Evolutionary conservation across 2,329 filamentous ascomycete species (phyloP), one percentile per base, ranked within the genome.

Genomic region (Paraconiothyrium sp.): DNA sequence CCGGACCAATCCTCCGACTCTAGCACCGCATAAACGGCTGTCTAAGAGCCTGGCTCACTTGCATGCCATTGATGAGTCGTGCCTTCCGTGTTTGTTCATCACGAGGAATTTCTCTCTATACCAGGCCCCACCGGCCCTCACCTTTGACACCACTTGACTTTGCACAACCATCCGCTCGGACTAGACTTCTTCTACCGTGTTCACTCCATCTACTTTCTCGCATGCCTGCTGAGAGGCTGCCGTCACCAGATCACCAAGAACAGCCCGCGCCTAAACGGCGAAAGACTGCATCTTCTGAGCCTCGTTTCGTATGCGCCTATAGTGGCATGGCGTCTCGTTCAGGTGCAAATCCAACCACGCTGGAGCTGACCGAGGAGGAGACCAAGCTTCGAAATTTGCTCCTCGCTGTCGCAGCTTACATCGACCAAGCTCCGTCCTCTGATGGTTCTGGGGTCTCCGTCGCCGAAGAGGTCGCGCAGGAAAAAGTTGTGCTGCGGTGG

Each of bases 331-430:
- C 68, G 8, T 66, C 70, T 10, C 22, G 66, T 48, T 32, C 56
- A 22, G 51, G 50, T 30, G 41, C 61, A 14, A 64, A 66, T 46
- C 60, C 69, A 20, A 61, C 66, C 1, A 74, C 70, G n/a, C 81
- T 90, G 35, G 75, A 82, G 46, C 87, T 97, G 63, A 93, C 87
- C 13, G 81, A 86, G 5, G 85, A 88, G 58, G 94, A 98, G 79
- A 80, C 84, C 44, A 90, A 89, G 66, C 84, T 97, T 43, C 89
- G 90, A 63, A 79, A 82, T n/a, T 85, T 97, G 13, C 85, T 98
- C 22, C 84, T 97, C 20, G 92, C 96, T 74, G 91, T 93, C n/a
- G 92, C 92, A 27, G 78, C 84, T 11, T 90, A 89, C 71, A 89
- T 93, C 63, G 86, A 91, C 44, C 65, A 76, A 11, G 73, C 72